A percentile compares a stretch with the other conserved stretches of the same genome.
phyloP scores from a whole-genome alignment of 1,139 yeast genomes.

The Sugiyamaella japonica region DNA sequence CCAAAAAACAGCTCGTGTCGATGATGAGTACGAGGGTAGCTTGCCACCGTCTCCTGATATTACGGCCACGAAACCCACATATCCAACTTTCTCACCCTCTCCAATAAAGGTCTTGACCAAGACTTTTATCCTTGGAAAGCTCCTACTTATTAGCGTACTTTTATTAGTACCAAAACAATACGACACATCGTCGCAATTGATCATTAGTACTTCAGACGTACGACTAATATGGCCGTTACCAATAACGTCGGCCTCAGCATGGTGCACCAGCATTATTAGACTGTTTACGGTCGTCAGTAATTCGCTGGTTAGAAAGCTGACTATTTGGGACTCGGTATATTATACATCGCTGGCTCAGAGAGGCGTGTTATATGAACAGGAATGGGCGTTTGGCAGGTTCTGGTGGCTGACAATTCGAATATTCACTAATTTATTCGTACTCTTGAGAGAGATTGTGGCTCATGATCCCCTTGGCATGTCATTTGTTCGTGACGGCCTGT shows the following conservation, averaged over 20 bases:
- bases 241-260: background rate
- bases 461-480: conserved; percentile 10
- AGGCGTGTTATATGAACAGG: conserved; percentile 69
- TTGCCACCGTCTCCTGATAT: background rate
- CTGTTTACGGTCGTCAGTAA: background rate
- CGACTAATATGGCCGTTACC: conserved; percentile 1
- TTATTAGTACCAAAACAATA: conserved; percentile 49
- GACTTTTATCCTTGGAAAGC: conserved; percentile 41
- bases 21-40: too few species aligned
- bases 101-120: conserved; percentile 9
- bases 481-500: conserved; percentile 17
- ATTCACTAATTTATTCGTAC: conserved; percentile 7
- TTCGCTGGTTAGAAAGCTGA: conserved; percentile 37
- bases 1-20: background rate
- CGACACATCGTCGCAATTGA: conserved; percentile 49
- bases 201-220: conserved; percentile 26
- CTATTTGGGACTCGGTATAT: conserved; percentile 87
- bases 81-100: background rate
- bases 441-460: background rate
- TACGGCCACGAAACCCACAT: background rate
- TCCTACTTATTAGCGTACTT: conserved; percentile 44
- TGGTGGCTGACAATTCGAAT: conserved; percentile 61
- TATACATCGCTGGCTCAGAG: conserved; percentile 58
- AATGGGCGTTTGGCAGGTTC: conserved; percentile 80
- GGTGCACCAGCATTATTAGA: background rate